Evolutionary conservation across 805 yeast genomes (phyloP).

Genomic region (Hanseniaspora vineae): DNA sequence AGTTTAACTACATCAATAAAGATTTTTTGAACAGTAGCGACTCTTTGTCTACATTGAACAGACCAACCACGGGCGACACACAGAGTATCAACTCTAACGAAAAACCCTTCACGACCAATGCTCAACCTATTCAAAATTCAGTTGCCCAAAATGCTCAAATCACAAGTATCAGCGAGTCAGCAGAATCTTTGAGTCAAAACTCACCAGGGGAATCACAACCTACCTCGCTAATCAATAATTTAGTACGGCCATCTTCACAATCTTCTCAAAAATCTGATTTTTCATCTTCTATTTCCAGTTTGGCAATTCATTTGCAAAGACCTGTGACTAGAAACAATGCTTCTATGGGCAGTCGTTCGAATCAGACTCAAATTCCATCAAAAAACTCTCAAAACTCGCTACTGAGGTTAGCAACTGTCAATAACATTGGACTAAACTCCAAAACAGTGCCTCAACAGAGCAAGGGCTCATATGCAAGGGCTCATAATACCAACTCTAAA

Average conservation of each 20-base stretch:
- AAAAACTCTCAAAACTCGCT: conserved; percentile 7
- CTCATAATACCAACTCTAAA: no score
- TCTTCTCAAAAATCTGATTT: conserved; percentile 8
- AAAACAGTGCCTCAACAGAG: neutral
- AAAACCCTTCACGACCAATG: no score
- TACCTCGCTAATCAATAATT: no score
- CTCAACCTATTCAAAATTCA: no score
- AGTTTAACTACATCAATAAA: conserved; percentile 10
- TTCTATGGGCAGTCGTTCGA: neutral
- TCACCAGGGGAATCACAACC: no score
- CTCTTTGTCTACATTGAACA: neutral
- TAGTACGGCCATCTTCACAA: neutral
- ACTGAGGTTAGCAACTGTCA: conserved; percentile 1
- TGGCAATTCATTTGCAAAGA: conserved; percentile 18
- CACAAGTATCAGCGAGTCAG: neutral
- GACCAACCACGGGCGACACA: neutral
- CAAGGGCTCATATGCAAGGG: neutral
- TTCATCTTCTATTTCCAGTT: conserved; percentile 21
- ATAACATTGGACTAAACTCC: neutral
- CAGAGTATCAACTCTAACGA: neutral
- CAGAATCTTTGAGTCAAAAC: neutral
- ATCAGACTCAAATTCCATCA: neutral
- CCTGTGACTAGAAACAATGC: conserved; percentile 9
- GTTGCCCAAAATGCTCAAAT: neutral
- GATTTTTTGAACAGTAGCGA: conserved; percentile 7